Base-by-base conservation (phyloP, 306 rosid genomes). In the Vigna radiata region DNA sequence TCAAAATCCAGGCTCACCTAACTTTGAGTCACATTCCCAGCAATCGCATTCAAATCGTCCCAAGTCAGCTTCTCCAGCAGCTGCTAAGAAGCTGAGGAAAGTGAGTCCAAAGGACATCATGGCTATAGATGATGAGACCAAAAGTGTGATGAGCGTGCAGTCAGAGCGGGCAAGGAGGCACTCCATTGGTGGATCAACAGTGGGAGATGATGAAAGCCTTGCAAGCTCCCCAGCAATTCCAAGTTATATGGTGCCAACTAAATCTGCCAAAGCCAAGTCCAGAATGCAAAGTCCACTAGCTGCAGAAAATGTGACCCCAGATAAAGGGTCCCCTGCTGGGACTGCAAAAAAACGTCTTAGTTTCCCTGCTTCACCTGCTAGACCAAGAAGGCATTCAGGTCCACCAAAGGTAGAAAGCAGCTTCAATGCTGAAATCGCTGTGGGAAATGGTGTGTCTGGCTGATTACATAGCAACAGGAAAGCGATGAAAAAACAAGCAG, bases 201-300 rank as follows among this genome's bases (percentile, higher is more conserved):
- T 82, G 68, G 86, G 89, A 82, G 98, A 92, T 73, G 90, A 90
- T 6, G 95, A 87, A 65, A 89, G 96, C 78, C 87, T 92, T 17
- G 95, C 87, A 25, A 88, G 93, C 87, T 88, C 92, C 75, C 85
- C 85, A 41, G 66, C 95, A 10, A 73, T 92, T 74, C 97, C 96
- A 2, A 92, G 96, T 86, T 95, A 95, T 88, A 95, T 92, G 97
- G 89, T 90, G 61, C 88, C 95, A 27, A 90, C 98, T 37, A 83
- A 88, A 80, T 95, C 97, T 25, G 93, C 97, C 46, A 91, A 88
- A 85, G 97, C 97, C 0, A 95, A 89, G 91, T 87, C 97, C 25
- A 87, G 87, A 83, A 63, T 86, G 80, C 93, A 88, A 54, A 89
- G 94, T 78, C 97, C 94, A 41, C 59, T 84, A 19, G 87, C 80